Evolutionary conservation across 164 flowering plant genomes (phyloP).

Genomic region (Macadamia integrifolia): DNA sequence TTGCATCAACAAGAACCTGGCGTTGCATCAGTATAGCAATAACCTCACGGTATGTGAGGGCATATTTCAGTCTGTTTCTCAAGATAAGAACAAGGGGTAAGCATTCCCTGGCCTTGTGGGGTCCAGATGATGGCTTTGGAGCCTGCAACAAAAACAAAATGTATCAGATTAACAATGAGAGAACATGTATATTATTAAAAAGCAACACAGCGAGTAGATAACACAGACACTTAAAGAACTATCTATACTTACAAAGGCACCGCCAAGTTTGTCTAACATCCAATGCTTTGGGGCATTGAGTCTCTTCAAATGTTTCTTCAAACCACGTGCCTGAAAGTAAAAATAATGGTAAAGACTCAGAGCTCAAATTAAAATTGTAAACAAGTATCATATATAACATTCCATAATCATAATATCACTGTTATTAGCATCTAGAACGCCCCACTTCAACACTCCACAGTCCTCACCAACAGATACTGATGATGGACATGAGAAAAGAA

Average conservation of each 20-base stretch:
- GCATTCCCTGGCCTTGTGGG: slow-evolving; percentile 63
- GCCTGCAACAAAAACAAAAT: slow-evolving; percentile 27
- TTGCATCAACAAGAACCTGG: slow-evolving; percentile 51
- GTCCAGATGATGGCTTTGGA: slow-evolving; percentile 69
- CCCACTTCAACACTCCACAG: too few relatives aligned
- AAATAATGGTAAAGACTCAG: too few relatives aligned
- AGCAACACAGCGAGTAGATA: not conserved
- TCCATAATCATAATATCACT: too few relatives aligned
- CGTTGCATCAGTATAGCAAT: slow-evolving; percentile 55
- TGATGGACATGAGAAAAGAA: too few relatives aligned
- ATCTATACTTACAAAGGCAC: slow-evolving; percentile 48
- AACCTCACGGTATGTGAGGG: slow-evolving; percentile 55
- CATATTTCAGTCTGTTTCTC: slow-evolving; percentile 55
- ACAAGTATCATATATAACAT: too few relatives aligned
- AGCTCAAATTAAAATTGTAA: too few relatives aligned
- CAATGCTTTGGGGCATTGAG: slow-evolving; percentile 73
- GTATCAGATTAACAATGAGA: not conserved
- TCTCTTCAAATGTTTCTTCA: slow-evolving; percentile 73
- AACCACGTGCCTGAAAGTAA: slow-evolving; percentile 44
- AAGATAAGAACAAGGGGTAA: slow-evolving; percentile 50
- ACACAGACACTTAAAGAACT: not conserved
- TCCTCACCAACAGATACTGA: too few relatives aligned
- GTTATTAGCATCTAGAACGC: too few relatives aligned
- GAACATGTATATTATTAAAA: too few relatives aligned
- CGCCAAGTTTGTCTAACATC: slow-evolving; percentile 73